phyloP scores from a whole-genome alignment of 1,139 yeast genomes.

The Suhomyces maxii region DNA sequence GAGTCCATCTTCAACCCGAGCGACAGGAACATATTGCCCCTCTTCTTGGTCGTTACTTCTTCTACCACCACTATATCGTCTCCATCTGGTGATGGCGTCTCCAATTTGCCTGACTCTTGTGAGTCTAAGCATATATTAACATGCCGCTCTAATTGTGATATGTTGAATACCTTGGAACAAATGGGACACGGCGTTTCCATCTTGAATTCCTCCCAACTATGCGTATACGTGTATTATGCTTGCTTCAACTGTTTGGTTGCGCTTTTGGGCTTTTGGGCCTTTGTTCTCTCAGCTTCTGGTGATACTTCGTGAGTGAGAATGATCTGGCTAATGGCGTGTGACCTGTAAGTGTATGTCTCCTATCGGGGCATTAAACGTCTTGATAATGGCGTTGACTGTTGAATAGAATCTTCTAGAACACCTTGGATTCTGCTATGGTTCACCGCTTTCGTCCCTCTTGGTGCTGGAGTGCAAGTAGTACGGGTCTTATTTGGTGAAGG shows the following conservation, averaged over 20 bases:
- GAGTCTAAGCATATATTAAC: conserved; percentile 41
- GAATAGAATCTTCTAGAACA: background rate
- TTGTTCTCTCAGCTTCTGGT: too few species aligned
- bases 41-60: conserved; percentile 5
- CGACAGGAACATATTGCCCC: conserved; percentile 26
- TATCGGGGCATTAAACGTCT: background rate
- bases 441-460: too few species aligned
- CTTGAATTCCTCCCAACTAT: too few species aligned
- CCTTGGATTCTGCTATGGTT: too few species aligned
- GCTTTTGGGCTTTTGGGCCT: too few species aligned
- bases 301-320: too few species aligned
- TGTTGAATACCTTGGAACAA: conserved; percentile 28
- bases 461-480: background rate
- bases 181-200: conserved; percentile 35
- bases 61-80: conserved; percentile 7
- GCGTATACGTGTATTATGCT: background rate
- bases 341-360: too few species aligned
- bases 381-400: background rate
- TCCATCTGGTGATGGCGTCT: conserved; percentile 1
- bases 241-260: too few species aligned
- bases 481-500: background rate
- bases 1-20: conserved; percentile 33
- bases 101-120: conserved; percentile 12
- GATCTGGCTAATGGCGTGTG: too few species aligned
- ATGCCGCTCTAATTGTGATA: conserved; percentile 35